These are phyloP conservation scores for Erucastrum elatum DNA, from an alignment of 345 rosid species.

Conservation along the genomic window DNA sequence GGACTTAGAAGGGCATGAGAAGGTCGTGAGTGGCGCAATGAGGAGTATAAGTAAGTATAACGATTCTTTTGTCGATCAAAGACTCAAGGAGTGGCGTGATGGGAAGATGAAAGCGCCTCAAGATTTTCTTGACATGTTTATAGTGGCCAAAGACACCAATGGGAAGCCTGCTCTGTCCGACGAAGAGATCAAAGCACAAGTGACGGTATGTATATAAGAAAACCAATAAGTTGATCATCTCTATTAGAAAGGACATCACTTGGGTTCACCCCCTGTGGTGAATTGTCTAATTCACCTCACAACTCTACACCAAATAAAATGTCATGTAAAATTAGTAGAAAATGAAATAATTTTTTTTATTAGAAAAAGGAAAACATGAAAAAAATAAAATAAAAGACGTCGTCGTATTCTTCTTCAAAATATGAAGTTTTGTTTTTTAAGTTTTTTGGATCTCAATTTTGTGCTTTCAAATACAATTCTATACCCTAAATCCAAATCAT, in stretches of 20 bases:
- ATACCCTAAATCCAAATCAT: no score
- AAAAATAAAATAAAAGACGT: no score
- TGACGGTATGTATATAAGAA: slow-evolving; percentile 29
- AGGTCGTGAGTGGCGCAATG: slow-evolving; percentile 31
- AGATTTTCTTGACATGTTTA: slow-evolving; percentile 49
- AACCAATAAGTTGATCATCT: background rate
- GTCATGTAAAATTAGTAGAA: no score
- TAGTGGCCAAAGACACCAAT: slow-evolving; percentile 29
- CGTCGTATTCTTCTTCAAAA: no score
- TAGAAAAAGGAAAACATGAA: no score
- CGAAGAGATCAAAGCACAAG: slow-evolving; percentile 57
- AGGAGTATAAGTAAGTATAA: slow-evolving; percentile 45
- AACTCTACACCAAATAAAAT: no score
- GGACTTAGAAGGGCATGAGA: slow-evolving; percentile 60
- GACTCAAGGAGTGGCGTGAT: slow-evolving; percentile 46
- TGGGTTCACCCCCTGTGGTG: no score
- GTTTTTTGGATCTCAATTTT: no score
- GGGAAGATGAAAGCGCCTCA: slow-evolving; percentile 34
- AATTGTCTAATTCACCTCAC: no score
- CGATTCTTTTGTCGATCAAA: slow-evolving; percentile 50
- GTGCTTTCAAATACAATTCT: no score
- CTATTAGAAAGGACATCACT: background rate
- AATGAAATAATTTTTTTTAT: no score
- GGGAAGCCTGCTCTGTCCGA: slow-evolving; percentile 42
- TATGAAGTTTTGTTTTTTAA: no score